A percentile compares a stretch with the other conserved stretches of the same genome.
Evolutionary conservation across 2,329 filamentous ascomycete genomes (phyloP).

Genomic region (Podosphaera xanthii): DNA sequence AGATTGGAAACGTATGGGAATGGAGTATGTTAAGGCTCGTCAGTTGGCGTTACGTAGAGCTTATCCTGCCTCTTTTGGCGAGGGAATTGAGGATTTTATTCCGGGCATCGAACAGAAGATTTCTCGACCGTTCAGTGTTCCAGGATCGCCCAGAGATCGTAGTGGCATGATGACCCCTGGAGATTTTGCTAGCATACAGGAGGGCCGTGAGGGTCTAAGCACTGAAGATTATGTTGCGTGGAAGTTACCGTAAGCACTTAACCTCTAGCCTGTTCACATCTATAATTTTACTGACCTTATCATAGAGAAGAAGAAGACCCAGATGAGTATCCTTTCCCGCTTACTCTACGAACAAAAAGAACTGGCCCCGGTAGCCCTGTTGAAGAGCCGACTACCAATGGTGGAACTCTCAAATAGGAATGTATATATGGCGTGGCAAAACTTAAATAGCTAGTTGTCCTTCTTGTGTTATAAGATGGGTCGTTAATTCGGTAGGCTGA

Average conservation of each 20-base stretch:
- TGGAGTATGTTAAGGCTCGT: constrained; percentile 96
- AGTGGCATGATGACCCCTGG: constrained; percentile 98
- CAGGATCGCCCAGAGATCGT: constrained; percentile 73
- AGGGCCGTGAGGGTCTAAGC: constrained; percentile 74
- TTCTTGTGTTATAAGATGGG: background rate
- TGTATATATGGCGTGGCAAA: background rate
- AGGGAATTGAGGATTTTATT: constrained; percentile 72
- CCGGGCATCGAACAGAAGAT: constrained; percentile 88
- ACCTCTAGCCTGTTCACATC: background rate
- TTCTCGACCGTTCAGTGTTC: constrained; percentile 77
- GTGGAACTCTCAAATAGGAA: constrained; percentile 3
- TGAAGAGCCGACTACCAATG: constrained; percentile 12
- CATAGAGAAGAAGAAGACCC: constrained; percentile 76
- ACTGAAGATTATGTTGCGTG: constrained; percentile 97
- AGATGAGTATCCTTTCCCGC: constrained; percentile 50
- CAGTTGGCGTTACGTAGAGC: constrained; percentile 79
- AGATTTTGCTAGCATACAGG: constrained; percentile 89
- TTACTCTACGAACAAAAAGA: constrained; percentile 33
- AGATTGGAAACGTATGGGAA: constrained; percentile 98
- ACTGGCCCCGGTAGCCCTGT: constrained; percentile 14
- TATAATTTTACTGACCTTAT: constrained; percentile 5
- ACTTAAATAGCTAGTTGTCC: background rate
- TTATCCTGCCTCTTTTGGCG: constrained; percentile 66
- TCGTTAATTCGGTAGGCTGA: background rate
- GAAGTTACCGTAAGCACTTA: constrained; percentile 72